These are phyloP conservation scores for Sarocladium kiliense DNA, from an alignment of 2,329 filamentous ascomycete species.

Conservation along the genomic window DNA sequence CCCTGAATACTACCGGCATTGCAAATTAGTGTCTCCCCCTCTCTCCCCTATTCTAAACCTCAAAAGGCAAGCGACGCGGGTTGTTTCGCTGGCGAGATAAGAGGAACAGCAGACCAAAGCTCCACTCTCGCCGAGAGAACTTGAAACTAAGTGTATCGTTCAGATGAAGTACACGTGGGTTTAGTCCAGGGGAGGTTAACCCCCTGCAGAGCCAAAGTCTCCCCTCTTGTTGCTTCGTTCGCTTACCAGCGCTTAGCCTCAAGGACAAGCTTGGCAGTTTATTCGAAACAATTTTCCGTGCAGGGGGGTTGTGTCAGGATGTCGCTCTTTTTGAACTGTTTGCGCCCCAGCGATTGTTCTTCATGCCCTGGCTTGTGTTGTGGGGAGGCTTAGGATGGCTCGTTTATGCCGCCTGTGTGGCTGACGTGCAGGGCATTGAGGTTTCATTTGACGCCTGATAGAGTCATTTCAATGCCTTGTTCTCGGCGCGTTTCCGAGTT, in stretches of 20 bases:
- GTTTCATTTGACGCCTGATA: constrained; percentile 6
- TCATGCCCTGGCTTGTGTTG: not conserved
- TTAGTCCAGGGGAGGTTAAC: not conserved
- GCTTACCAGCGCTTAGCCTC: not conserved
- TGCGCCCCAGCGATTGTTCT: not conserved
- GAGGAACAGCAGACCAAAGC: too few species aligned
- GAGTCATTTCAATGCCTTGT: not conserved
- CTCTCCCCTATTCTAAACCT: not conserved
- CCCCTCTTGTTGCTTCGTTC: not conserved
- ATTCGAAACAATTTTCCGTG: constrained; percentile 3
- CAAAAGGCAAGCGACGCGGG: not conserved
- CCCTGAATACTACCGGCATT: too few species aligned
- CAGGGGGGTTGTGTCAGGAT: not conserved
- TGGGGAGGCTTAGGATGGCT: not conserved
- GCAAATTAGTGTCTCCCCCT: not conserved
- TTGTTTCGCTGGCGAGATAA: not conserved
- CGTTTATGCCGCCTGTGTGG: not conserved
- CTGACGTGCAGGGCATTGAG: not conserved
- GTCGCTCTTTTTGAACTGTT: not conserved
- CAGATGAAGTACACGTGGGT: constrained; percentile 3
- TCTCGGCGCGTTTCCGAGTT: constrained; percentile 2
- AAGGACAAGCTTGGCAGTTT: not conserved
- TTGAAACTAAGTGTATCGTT: not conserved
- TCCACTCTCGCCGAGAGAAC: not conserved
- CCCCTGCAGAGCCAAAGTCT: not conserved